A percentile compares a stretch with the other conserved stretches of the same genome.
Conservation (phyloP, 176 grass and related monocot genomes). For the Triticum aestivum region IWGSC_CS_RefSeq_v2.1 NC_057801.1:25137068-25137567, state of each 20-base stretch:
- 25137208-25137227: too few relatives aligned
- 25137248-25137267: too few relatives aligned
- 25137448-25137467: neutral
- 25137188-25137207: too few relatives aligned
- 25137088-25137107: too few relatives aligned
- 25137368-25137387: neutral
- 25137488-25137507: constrained; percentile 1
- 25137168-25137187: too few relatives aligned
- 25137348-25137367: neutral
- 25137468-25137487: constrained; percentile 41
- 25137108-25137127: too few relatives aligned
- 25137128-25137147: too few relatives aligned
- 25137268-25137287: too few relatives aligned
- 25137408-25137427: neutral
- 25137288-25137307: neutral
- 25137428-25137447: neutral
- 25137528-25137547: neutral
- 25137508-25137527: neutral
- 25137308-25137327: neutral
- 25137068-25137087: too few relatives aligned
- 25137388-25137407: neutral
- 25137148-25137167: too few relatives aligned
- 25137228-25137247: too few relatives aligned
- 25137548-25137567: constrained; percentile 42
- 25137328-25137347: neutral